Evolutionary conservation across 208 protist genomes (phyloP).

Genomic region (Vickermania spadyakhi): DNA sequence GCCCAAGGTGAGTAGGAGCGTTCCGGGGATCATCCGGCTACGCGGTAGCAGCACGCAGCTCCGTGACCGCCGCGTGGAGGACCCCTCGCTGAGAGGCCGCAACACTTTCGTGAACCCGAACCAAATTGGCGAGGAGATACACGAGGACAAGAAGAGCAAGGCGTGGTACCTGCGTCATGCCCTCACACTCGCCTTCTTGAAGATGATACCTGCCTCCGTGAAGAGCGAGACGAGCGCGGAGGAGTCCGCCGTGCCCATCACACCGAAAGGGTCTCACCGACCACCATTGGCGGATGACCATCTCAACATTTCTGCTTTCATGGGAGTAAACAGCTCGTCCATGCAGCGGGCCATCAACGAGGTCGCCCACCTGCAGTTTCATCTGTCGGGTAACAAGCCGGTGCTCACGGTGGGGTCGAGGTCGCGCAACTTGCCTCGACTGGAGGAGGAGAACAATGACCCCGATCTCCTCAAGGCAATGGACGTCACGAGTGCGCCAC

Average conservation of each 20-base stretch:
- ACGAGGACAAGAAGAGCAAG: constrained; percentile 30
- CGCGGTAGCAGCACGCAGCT: neutral
- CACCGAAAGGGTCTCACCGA: neutral
- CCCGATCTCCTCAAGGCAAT: constrained; percentile 13
- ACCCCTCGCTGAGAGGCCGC: neutral
- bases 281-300: neutral
- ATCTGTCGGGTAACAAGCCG: constrained; percentile 32
- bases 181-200: constrained; percentile 36
- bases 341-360: constrained; percentile 68
- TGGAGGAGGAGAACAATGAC: constrained; percentile 26
- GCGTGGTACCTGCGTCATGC: constrained; percentile 67
- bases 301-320: constrained; percentile 8
- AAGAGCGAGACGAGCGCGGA: neutral
- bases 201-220: constrained; percentile 19
- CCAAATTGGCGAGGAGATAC: constrained; percentile 66
- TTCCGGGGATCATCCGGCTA: neutral
- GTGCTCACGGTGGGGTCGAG: neutral
- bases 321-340: constrained; percentile 30
- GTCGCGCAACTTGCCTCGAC: constrained; percentile 3
- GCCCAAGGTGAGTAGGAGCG: neutral
- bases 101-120: constrained; percentile 47
- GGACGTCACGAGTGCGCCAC: neutral
- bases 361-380: constrained; percentile 34
- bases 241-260: neutral
- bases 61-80: neutral